Conservation (phyloP, 2,329 filamentous ascomycete species). For the Blastomyces percursus region DNA sequence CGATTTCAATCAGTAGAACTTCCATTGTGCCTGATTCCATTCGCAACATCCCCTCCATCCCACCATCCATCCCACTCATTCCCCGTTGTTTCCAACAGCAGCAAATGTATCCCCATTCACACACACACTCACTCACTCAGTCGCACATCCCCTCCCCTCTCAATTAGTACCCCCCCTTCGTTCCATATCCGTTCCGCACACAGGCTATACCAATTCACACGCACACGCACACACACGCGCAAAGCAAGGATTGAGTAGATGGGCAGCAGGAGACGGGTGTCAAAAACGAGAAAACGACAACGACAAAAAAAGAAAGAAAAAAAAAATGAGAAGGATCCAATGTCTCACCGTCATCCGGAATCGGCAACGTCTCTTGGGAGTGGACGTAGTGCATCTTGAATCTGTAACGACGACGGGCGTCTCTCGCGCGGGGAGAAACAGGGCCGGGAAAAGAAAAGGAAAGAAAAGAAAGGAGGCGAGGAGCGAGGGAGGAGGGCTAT, state of each 20-base stretch:
- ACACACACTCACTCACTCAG: too few species aligned
- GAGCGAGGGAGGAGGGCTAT: slow-evolving; percentile 10
- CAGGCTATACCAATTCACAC: neutral
- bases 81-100: neutral
- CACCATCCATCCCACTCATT: too few species aligned
- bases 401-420: slow-evolving; percentile 30
- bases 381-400: slow-evolving; percentile 98
- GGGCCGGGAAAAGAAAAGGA: slow-evolving; percentile 4
- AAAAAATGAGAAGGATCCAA: slow-evolving; percentile 10
- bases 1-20: neutral
- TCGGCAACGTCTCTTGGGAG: slow-evolving; percentile 87
- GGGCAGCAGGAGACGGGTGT: neutral
- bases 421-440: neutral
- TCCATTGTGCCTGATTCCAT: neutral
- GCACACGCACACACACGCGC: neutral
- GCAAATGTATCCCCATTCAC: neutral
- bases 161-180: neutral
- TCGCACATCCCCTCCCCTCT: neutral
- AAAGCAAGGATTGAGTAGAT: neutral
- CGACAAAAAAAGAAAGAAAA: neutral
- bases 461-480: slow-evolving; percentile 20
- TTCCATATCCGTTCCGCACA: neutral
- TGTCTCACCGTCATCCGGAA: slow-evolving; percentile 90
- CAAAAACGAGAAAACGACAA: too few species aligned
- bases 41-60: neutral